These are phyloP conservation scores for Sporothrix sp. DNA, from an alignment of 2,329 filamentous ascomycete species.

Conservation along the genomic window DNA sequence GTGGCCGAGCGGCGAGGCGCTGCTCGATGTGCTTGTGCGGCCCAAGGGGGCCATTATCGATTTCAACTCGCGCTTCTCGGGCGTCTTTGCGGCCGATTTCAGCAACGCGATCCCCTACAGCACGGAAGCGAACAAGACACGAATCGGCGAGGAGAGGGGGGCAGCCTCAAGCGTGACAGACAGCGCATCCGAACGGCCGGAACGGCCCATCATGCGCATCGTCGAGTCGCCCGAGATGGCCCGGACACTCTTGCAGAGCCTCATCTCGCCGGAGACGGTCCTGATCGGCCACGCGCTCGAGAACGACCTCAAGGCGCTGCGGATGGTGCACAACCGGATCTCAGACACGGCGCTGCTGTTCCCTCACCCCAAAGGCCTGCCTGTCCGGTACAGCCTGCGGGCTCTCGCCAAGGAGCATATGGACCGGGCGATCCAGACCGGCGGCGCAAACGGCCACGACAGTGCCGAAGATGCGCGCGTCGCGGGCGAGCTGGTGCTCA, in stretches of 20 bases:
- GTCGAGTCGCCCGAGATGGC: constrained; percentile 67
- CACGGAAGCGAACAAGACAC: background rate
- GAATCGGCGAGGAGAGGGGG: no score
- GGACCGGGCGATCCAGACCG: constrained; percentile 60
- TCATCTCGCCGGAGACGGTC: constrained; percentile 67
- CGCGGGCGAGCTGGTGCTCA: constrained; percentile 74
- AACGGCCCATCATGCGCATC: constrained; percentile 49
- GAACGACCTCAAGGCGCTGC: constrained; percentile 74
- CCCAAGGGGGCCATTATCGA: constrained; percentile 19
- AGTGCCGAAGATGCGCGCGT: constrained; percentile 84
- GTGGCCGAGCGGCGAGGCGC: constrained; percentile 66
- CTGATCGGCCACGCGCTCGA: constrained; percentile 90
- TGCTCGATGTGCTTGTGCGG: constrained; percentile 57
- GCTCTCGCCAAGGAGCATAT: constrained; percentile 61
- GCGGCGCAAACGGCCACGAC: constrained; percentile 60
- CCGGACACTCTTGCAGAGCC: constrained; percentile 64
- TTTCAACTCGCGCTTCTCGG: constrained; percentile 78
- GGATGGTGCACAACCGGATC: constrained; percentile 19
- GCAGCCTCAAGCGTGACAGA: constrained; percentile 5
- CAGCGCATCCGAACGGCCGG: constrained; percentile 21
- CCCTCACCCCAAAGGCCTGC: constrained; percentile 67
- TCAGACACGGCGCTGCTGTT: constrained; percentile 42
- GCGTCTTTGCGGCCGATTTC: constrained; percentile 72
- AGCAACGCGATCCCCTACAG: constrained; percentile 46
- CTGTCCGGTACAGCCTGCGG: constrained; percentile 69